These are phyloP conservation scores for Gamsiella multidivaricata DNA, from an alignment of 192 early-diverging fungal species.

Conservation along the genomic window DNA sequence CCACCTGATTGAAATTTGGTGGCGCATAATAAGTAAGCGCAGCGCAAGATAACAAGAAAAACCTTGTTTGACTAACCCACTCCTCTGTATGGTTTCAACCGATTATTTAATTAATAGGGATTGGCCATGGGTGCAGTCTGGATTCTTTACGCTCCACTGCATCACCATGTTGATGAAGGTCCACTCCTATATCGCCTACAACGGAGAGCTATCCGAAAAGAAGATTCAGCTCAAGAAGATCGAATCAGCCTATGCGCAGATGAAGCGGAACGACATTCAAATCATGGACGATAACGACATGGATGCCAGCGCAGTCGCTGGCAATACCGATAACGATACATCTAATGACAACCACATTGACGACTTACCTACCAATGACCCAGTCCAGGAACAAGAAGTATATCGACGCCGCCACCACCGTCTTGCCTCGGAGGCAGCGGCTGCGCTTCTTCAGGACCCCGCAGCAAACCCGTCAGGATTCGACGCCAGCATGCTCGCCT, in stretches of 20 bases:
- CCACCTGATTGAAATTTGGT: conserved; percentile 9
- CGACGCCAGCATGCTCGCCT: conserved; percentile 15
- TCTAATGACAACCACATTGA: not conserved
- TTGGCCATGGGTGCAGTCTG: conserved; percentile 93
- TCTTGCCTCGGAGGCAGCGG: conserved; percentile 13
- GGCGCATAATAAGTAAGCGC: not conserved
- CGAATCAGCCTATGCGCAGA: conserved; percentile 41
- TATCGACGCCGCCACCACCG: conserved; percentile 15
- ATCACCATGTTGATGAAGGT: conserved; percentile 97
- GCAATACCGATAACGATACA: conserved; percentile 1
- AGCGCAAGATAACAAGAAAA: too few relatives aligned
- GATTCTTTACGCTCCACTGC: conserved; percentile 87
- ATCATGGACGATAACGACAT: conserved; percentile 6
- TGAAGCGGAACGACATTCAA: conserved; percentile 39
- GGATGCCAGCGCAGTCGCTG: not conserved
- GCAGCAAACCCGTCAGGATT: not conserved
- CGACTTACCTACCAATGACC: not conserved
- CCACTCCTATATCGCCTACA: conserved; percentile 91
- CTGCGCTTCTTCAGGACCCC: conserved; percentile 14
- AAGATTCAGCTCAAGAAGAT: conserved; percentile 42
- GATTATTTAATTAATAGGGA: conserved; percentile 57
- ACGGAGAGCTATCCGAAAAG: conserved; percentile 75
- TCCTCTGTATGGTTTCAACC: not conserved
- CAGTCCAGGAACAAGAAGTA: conserved; percentile 13
- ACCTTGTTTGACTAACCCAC: not conserved